These are phyloP conservation scores for Penicillium aurantiogriseum DNA, from an alignment of 2,329 filamentous ascomycete genomes.

Conservation along the genomic window DNA sequence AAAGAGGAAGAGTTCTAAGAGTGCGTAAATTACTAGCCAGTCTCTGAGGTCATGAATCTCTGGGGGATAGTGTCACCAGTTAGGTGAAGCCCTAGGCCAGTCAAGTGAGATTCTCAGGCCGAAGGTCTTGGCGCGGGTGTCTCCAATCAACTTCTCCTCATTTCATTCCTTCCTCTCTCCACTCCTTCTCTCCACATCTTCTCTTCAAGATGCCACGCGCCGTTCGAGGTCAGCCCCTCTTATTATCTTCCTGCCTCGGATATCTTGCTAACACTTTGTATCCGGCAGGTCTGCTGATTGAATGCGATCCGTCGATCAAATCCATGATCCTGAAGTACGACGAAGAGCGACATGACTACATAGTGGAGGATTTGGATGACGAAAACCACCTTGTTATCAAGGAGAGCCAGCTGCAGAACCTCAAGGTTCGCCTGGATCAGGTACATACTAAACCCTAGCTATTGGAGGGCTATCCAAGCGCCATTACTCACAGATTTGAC, in stretches of 20 bases:
- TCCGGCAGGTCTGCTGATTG: slow-evolving; percentile 44
- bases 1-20: no score
- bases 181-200: background rate
- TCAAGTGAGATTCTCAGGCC: background rate
- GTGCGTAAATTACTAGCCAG: no score
- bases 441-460: slow-evolving; percentile 24
- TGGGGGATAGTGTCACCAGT: no score
- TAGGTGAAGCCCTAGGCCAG: no score
- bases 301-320: slow-evolving; percentile 51
- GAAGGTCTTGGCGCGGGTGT: background rate
- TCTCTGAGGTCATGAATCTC: no score
- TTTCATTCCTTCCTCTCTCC: background rate
- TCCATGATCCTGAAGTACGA: slow-evolving; percentile 51
- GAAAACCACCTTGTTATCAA: slow-evolving; percentile 48
- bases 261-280: slow-evolving; percentile 1
- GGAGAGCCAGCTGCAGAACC: slow-evolving; percentile 44
- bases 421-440: slow-evolving; percentile 44
- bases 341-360: slow-evolving; percentile 48
- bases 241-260: background rate
- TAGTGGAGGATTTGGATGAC: slow-evolving; percentile 49
- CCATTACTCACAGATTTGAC: slow-evolving; percentile 1
- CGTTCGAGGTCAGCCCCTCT: slow-evolving; percentile 35
- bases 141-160: background rate
- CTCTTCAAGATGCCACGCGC: slow-evolving; percentile 40
- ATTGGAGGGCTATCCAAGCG: background rate